Evolutionary conservation across 306 rosid genomes (phyloP), one percentile per base, ranked within the genome.

Genomic region (Quercus agrifolia): DNA sequence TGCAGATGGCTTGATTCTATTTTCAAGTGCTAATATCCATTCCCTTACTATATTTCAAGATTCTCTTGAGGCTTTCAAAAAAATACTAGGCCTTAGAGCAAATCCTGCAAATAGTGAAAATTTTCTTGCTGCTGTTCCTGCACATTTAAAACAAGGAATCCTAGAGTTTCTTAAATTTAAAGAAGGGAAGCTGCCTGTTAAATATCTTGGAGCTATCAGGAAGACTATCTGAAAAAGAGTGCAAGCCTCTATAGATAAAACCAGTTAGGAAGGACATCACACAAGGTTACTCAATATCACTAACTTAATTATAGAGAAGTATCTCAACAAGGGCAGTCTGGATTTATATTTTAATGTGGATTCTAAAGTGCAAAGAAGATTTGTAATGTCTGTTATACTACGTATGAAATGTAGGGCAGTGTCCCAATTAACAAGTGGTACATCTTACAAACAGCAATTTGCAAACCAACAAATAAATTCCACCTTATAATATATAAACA

Each of bases 241-340:
- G 54, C 15, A 49, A 12, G 10, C 10, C 46, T 38, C 46, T 38
- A 38, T 38, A 38, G 46, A 38, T 38, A 82, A 78, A 83, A 75
- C 56, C 18, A 56, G n/a, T 87, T 64, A 81, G 76, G 79, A 89
- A 82, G 66, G 70, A 80, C 79, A 73, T 69, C 63, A 61, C 63
- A 61, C 8, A 77, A 35, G 76, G 54, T 63, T 77, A 74, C 71
- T 46, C 52, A 46, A 46, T 10, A 46, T 46, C 52, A 46, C 52
- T 46, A 18, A 75, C 21, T 19, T 44, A 33, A 35, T 35, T 35
- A 70, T 54, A 31, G 27, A 46, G 23, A 31, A 27, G 35, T 21
- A 73, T 74, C 18, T 6, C 20, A 12, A 4, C 1, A 19, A 20
- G 17, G 20, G 49, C 21, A 18, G 64, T 25, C 28, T 49, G 5